These are phyloP conservation scores for Backusella macrospora DNA, from an alignment of 192 early-diverging fungal species.

Conservation along the genomic window DNA sequence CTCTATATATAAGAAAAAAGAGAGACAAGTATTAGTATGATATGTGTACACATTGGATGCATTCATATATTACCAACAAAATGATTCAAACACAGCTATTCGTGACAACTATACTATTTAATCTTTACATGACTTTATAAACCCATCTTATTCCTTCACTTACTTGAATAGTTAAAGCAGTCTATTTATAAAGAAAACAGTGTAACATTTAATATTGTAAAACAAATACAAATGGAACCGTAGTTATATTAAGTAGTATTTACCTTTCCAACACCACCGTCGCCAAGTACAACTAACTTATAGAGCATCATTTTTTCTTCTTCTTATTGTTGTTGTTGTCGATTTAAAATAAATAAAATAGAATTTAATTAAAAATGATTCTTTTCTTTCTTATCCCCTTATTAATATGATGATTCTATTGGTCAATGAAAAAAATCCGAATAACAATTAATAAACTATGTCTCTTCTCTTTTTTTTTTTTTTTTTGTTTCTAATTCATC, in stretches of 20 bases:
- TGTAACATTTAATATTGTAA: not conserved
- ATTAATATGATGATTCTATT: not conserved
- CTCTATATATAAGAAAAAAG: not conserved
- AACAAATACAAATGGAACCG: not conserved
- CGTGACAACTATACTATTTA: conserved; percentile 1
- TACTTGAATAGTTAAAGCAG: conserved; percentile 46
- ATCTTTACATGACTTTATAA: not conserved
- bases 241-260: not conserved
- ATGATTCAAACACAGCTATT: conserved; percentile 45
- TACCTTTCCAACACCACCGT: conserved; percentile 76
- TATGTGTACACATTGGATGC: not conserved
- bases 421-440: not conserved
- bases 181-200: conserved; percentile 22
- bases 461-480: not conserved
- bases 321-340: not conserved
- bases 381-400: not conserved
- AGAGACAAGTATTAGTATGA: not conserved
- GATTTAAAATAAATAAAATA: too few relatives aligned
- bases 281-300: conserved; percentile 93
- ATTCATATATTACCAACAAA: conserved; percentile 43
- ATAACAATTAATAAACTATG: not conserved
- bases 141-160: not conserved
- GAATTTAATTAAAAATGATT: not conserved
- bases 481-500: not conserved
- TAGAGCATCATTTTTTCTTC: conserved; percentile 83